Evolutionary conservation across 2,329 filamentous ascomycete species (phyloP), one percentile per base, ranked within the genome.

Genomic region (Allantophomopsis cytisporea): DNA sequence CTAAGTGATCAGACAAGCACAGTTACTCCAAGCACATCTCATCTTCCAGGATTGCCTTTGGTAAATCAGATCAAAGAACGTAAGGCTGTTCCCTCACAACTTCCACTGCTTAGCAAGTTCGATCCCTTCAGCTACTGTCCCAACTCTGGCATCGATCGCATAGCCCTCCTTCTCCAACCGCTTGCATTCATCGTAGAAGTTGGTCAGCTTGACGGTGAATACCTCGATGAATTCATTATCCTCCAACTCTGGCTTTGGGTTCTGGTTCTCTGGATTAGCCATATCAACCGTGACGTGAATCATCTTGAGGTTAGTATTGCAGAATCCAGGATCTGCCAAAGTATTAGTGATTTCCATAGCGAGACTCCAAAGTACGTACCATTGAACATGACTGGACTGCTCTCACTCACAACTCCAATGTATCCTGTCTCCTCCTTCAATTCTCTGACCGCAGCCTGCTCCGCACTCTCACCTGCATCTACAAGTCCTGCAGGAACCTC

Each of bases 401-500:
- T 73, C 54, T 73, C 66, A 2, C 59, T 61, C 3, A 63, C 63
- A 7, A 62, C 60, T 12, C 73, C 76, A 1, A 79, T 61, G 45
- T 79, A 82, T 8, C 77, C 78, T 1, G 77, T 81, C 57, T 82
- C 77, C 53, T 82, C 77, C 43, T 64, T 69, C 43, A 82, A 63
- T 54, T 82, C 77, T 7, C 77, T 65, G 11, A 80, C 58, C 5
- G 77, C 77, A 13, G 73, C 72, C 46, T 76, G 54, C 53, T 79
- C 73, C 1, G 71, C 60, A 0, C 68, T 74, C 54, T 81, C 77
- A 15, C 69, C 72, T 6, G 65, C 68, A 47, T 82, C 77, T 4
- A 80, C 61, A 5, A 82, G 56, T 0, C 77, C 77, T 1, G 77
- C 77, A 1, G 77, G 77, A 1, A 81, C 63, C 52, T 82, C 77